Evolutionary conservation across 2,329 filamentous ascomycete species (phyloP).

Genomic region (Aspergillus eucalypticola): DNA sequence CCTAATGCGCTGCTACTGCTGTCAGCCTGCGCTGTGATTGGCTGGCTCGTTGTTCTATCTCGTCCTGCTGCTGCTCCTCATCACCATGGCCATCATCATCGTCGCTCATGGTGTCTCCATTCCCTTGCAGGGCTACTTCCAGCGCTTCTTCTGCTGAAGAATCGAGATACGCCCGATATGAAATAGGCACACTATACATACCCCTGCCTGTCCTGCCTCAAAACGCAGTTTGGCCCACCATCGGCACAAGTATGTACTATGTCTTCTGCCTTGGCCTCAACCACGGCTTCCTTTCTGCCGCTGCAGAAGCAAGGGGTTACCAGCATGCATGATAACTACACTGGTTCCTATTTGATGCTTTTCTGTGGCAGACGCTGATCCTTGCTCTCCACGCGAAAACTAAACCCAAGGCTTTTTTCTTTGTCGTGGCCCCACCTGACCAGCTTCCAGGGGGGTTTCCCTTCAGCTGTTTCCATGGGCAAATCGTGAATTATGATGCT

Average conservation of each 20-base stretch:
- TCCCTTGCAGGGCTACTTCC: no score
- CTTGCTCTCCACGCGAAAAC: slow-evolving; percentile 24
- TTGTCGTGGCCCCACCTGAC: neutral
- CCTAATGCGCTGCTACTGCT: neutral
- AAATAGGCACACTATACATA: neutral
- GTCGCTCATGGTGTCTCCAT: neutral
- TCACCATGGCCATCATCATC: neutral
- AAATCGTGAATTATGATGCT: no score
- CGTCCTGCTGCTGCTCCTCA: neutral
- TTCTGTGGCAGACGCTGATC: slow-evolving; percentile 16
- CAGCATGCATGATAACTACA: slow-evolving; percentile 3
- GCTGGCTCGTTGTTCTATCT: no score
- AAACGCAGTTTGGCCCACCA: no score
- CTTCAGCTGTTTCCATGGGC: no score
- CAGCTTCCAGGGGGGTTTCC: neutral
- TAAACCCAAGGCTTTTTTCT: neutral
- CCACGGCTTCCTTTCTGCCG: neutral
- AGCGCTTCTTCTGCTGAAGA: neutral
- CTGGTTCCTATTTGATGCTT: neutral
- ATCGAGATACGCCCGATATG: neutral
- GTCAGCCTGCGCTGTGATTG: neutral
- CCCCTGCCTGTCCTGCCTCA: no score
- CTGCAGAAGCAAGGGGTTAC: slow-evolving; percentile 13
- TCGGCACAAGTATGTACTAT: no score
- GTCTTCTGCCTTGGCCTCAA: neutral